Evolutionary conservation across 306 rosid genomes (phyloP), one percentile per base, ranked within the genome.

Genomic region (Medicago arabica): DNA sequence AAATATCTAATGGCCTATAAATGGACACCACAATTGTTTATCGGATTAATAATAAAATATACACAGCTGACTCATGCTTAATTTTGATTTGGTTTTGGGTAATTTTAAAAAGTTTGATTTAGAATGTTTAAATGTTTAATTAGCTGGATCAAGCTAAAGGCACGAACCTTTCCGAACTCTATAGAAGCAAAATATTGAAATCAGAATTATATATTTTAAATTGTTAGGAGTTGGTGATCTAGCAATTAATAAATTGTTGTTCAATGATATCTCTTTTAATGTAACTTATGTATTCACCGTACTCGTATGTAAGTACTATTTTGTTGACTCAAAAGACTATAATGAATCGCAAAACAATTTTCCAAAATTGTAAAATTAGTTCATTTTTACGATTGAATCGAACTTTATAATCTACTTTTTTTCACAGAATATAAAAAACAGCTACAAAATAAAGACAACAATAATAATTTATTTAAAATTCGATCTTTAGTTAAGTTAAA

Each of bases 1-100:
- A 59, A 74, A 71, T 74, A 64, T 19, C n/a, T 43, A 57, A 57
- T 74, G 67, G 3, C 39, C 21, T 19, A 78, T 69, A 85, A 71
- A 69, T 58, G 82, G 84, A 85, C 80, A 28, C 64, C 71, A 71
- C 69, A 78, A 38, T 82, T 71, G 71, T 59, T 67, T 81, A 74
- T 75, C 2, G 75, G 77, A 75, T 63, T 14, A 61, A 14, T 67
- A 85, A 60, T 40, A 75, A 78, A 78, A 71, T 39, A 44, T 17
- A 14, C 81, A 53, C 44, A 10, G 10, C n/a, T 59, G 11, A 28
- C 25, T 72, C 73, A 41, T 82, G 74, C 74, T 66, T 17, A 67
- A 82, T 71, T 72, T 44, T 75, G 60, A 75, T 82, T 67, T 53
- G 61, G 47, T 70, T 85, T 77, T 69, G 16, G 75, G 18, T 69